Percentiles rank a stretch among this genome's conserved stretches.
Evolutionary conservation across 768 basidiomycete genomes (phyloP).

Genomic region (Tricholoma terreum): DNA sequence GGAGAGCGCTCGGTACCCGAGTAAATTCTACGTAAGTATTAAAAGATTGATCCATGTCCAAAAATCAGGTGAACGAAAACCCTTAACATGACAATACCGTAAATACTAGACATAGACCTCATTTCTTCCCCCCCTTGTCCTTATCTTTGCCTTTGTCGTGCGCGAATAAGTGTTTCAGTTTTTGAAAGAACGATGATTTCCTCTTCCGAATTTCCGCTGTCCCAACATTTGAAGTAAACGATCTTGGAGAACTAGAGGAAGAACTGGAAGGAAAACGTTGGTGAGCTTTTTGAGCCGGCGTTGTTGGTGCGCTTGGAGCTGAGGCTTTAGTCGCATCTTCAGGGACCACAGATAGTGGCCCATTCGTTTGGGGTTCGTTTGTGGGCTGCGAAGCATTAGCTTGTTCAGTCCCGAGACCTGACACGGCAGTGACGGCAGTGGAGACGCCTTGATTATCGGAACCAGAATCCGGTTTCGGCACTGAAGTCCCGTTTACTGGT

Average conservation of each 20-base stretch:
- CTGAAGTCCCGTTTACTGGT: neutral
- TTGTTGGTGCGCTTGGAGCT: conserved; percentile 18
- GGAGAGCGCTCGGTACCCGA: no score
- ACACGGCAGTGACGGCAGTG: no score
- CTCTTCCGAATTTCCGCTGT: conserved; percentile 45
- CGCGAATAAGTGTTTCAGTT: conserved; percentile 49
- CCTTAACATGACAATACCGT: neutral
- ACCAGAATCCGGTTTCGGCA: neutral
- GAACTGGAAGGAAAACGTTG: conserved; percentile 26
- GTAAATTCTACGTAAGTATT: no score
- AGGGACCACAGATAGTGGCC: neutral
- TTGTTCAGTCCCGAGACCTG: conserved; percentile 5
- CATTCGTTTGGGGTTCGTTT: conserved; percentile 4
- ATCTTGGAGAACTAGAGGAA: conserved; percentile 16
- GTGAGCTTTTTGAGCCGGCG: conserved; percentile 13
- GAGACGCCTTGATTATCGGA: neutral
- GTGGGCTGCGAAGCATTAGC: neutral
- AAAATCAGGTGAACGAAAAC: neutral
- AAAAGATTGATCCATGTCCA: no score
- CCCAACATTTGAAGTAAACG: conserved; percentile 31
- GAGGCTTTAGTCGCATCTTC: conserved; percentile 8
- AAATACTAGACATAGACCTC: neutral
- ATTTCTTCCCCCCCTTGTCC: conserved; percentile 33
- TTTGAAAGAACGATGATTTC: conserved; percentile 50
- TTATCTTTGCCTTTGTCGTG: conserved; percentile 46